phyloP scores from a whole-genome alignment of 164 flowering plant genomes.

The Pachysandra terminalis region DNA sequence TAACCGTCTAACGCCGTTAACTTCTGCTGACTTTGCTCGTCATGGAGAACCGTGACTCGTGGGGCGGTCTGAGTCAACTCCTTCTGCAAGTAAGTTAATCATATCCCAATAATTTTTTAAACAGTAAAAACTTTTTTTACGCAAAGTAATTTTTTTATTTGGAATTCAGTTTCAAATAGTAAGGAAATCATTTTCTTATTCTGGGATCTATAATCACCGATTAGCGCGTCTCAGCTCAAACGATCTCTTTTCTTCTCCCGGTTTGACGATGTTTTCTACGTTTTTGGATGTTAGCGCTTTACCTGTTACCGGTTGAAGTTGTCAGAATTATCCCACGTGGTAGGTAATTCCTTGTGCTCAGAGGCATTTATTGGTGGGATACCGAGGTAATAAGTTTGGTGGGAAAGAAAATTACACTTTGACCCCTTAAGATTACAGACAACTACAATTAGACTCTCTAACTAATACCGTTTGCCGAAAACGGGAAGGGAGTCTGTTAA shows the following conservation, averaged over 20 bases:
- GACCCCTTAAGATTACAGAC: too few relatives aligned
- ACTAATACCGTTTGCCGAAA: too few relatives aligned
- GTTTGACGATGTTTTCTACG: background rate
- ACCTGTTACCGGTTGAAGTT: background rate
- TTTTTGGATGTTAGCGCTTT: background rate
- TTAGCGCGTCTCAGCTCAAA: too few relatives aligned
- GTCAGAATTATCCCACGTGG: background rate
- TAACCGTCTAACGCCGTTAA: background rate
- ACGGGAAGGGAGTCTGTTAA: too few relatives aligned
- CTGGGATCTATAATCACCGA: too few relatives aligned
- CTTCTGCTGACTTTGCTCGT: background rate
- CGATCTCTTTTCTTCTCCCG: conserved; percentile 5
- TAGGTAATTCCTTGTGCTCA: background rate
- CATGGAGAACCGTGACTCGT: background rate
- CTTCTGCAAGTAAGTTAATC: background rate
- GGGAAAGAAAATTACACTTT: too few relatives aligned
- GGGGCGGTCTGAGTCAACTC: background rate
- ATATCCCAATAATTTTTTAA: too few relatives aligned
- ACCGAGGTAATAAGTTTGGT: background rate
- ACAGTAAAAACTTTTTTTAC: too few relatives aligned
- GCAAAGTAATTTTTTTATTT: too few relatives aligned
- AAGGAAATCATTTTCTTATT: too few relatives aligned
- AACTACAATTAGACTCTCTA: too few relatives aligned
- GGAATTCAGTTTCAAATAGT: too few relatives aligned
- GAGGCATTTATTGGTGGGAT: background rate